Evolutionary conservation across 148 eudicot genomes (phyloP).

Genomic region (Dysphania ambrosioides): DNA sequence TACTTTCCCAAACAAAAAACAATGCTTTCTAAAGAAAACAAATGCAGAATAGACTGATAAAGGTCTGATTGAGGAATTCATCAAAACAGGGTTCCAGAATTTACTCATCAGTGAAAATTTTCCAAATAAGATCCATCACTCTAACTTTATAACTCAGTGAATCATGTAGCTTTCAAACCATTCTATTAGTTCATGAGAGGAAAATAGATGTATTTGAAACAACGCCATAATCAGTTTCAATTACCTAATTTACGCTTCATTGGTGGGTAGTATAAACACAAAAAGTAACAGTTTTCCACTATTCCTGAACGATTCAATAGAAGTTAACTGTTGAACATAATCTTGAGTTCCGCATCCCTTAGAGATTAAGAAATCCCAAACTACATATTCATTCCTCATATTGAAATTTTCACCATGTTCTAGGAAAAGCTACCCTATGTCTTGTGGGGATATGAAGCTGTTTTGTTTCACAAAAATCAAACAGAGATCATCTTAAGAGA

Average conservation of each 20-base stretch:
- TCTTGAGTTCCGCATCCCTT: background rate
- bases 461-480: no score
- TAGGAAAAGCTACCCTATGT: background rate
- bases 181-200: background rate
- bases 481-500: no score
- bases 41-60: background rate
- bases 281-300: background rate
- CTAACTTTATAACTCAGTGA: background rate
- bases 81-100: background rate
- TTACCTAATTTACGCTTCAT: background rate
- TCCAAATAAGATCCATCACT: background rate
- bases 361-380: background rate
- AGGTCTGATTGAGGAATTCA: background rate
- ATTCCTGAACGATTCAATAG: background rate
- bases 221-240: background rate
- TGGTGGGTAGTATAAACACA: background rate
- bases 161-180: background rate
- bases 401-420: background rate
- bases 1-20: background rate
- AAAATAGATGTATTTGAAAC: background rate
- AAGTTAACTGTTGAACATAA: no score
- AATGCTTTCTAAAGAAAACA: background rate
- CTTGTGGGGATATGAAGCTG: no score
- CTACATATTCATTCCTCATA: background rate
- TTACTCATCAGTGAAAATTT: background rate